A percentile compares a stretch with the other conserved stretches of the same genome.
Evolutionary conservation across 164 flowering plant species (phyloP).

Genomic region (Sedum album): DNA sequence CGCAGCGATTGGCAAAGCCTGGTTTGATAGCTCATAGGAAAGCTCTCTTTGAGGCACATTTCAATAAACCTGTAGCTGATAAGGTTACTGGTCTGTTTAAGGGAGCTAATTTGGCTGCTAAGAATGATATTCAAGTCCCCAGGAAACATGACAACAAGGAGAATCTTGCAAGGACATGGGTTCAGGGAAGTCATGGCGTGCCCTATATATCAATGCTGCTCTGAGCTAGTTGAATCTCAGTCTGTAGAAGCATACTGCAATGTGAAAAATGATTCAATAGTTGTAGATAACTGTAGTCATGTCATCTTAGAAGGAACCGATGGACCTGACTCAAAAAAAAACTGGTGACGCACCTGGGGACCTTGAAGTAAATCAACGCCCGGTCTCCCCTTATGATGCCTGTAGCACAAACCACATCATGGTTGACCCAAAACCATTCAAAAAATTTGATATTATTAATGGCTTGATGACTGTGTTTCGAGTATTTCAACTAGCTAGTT

Average conservation of each 20-base stretch:
- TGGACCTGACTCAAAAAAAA: neutral
- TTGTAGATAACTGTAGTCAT: neutral
- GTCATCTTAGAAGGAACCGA: neutral
- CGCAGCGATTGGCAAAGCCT: slow-evolving; percentile 53
- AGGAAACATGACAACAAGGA: slow-evolving; percentile 8
- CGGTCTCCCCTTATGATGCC: neutral
- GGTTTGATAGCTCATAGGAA: slow-evolving; percentile 83
- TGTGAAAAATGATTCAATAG: neutral
- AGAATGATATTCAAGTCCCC: slow-evolving; percentile 10
- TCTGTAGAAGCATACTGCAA: neutral
- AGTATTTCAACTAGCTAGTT: neutral
- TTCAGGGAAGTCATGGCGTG: neutral
- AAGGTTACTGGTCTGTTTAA: slow-evolving; percentile 36
- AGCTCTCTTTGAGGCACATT: slow-evolving; percentile 83
- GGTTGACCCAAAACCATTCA: neutral
- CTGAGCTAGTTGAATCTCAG: neutral
- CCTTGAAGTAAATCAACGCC: neutral
- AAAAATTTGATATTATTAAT: neutral
- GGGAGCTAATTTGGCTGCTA: slow-evolving; percentile 22
- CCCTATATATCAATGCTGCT: neutral
- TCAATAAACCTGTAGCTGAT: slow-evolving; percentile 51
- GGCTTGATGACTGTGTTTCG: neutral
- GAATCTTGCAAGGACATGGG: neutral
- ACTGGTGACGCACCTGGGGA: neutral
- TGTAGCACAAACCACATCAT: neutral